phyloP scores from a whole-genome alignment of 805 yeast species.

The Barnettozyma vustinii region DNA sequence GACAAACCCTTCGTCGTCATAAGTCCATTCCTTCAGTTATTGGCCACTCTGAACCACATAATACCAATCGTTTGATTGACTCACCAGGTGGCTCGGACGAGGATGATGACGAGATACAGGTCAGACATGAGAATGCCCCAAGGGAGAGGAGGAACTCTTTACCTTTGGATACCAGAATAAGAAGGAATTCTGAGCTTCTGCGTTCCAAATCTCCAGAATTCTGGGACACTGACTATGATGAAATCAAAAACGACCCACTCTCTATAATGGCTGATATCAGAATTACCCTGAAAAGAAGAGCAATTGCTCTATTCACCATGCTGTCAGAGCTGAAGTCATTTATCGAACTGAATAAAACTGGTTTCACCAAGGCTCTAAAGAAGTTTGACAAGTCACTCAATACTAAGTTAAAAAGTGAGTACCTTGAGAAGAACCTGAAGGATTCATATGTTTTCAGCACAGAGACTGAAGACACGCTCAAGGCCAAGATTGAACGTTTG shows the following conservation, averaged over 20 bases:
- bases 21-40: constrained; percentile 14
- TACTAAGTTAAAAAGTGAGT: constrained; percentile 53
- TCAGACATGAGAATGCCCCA: constrained; percentile 7
- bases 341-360: constrained; percentile 80
- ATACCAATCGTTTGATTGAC: not conserved
- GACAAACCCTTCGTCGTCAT: constrained; percentile 9
- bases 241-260: constrained; percentile 18
- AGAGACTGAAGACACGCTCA: constrained; percentile 43
- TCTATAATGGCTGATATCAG: constrained; percentile 26
- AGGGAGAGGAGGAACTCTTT: constrained; percentile 23
- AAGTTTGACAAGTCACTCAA: constrained; percentile 84
- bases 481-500: constrained; percentile 46
- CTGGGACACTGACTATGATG: constrained; percentile 22
- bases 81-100: constrained; percentile 5
- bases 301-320: constrained; percentile 62
- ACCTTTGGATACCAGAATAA: constrained; percentile 15
- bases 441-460: constrained; percentile 50
- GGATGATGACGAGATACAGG: constrained; percentile 12
- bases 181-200: constrained; percentile 13
- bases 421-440: constrained; percentile 42
- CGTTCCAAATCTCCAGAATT: constrained; percentile 23
- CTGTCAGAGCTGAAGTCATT: constrained; percentile 80
- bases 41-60: not conserved
- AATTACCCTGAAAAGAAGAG: constrained; percentile 62
- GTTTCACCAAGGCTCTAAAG: constrained; percentile 84